These are phyloP conservation scores for Hypomontagnella submonticulosa DNA, from an alignment of 495 filamentous ascomycete genomes.

Conservation along the genomic window DNA sequence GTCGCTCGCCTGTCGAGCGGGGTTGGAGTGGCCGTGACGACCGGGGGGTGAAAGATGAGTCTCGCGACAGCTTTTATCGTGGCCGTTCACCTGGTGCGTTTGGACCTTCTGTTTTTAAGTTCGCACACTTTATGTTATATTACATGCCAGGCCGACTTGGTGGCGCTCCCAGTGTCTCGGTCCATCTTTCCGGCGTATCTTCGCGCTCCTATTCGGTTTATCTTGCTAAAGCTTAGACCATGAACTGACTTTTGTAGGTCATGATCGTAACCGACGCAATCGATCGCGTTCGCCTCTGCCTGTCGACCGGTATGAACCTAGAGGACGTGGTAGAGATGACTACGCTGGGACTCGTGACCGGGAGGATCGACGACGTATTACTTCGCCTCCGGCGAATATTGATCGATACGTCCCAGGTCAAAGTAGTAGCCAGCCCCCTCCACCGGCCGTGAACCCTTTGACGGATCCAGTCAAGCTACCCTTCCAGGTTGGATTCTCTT, in stretches of 20 bases:
- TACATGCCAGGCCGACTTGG: neutral
- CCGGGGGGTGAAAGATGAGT: slow-evolving; percentile 59
- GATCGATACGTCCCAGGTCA: slow-evolving; percentile 97
- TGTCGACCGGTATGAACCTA: slow-evolving; percentile 78
- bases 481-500: slow-evolving; percentile 95
- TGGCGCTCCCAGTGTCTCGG: neutral
- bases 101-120: slow-evolving; percentile 29
- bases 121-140: slow-evolving; percentile 23
- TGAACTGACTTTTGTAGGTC: slow-evolving; percentile 46
- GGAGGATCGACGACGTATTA: slow-evolving; percentile 64
- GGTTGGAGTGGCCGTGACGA: slow-evolving; percentile 63
- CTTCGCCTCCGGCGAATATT: slow-evolving; percentile 76
- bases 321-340: slow-evolving; percentile 74
- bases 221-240: no score
- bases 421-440: slow-evolving; percentile 64
- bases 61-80: slow-evolving; percentile 64
- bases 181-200: neutral
- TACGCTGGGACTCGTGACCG: slow-evolving; percentile 69
- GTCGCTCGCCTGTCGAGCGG: slow-evolving; percentile 63
- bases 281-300: slow-evolving; percentile 78
- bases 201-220: no score
- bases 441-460: slow-evolving; percentile 75
- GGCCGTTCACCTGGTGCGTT: slow-evolving; percentile 67
- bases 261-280: slow-evolving; percentile 58
- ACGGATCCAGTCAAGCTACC: slow-evolving; percentile 85